Evolutionary conservation across 1,284 basidiomycete genomes (phyloP).

Genomic region (Trichosporon ovoides): DNA sequence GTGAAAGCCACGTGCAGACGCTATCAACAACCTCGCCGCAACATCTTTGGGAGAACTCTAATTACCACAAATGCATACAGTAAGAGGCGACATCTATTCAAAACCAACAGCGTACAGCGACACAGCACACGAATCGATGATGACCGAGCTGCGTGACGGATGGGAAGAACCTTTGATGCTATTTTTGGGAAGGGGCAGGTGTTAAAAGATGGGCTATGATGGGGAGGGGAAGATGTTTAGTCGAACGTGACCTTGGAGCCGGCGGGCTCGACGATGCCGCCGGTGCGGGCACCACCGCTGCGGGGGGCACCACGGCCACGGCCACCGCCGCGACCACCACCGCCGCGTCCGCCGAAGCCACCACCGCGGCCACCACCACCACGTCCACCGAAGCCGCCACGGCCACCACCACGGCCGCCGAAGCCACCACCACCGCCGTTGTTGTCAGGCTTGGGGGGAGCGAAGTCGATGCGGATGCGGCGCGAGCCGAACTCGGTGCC

Average conservation of each 20-base stretch:
- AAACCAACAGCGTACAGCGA: constrained; percentile 2
- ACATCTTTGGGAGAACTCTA: neutral
- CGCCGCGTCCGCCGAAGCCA: constrained; percentile 30
- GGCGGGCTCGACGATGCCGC: constrained; percentile 65
- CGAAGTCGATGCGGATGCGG: constrained; percentile 77
- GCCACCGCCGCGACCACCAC: constrained; percentile 45
- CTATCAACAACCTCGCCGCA: no score
- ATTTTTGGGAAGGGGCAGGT: neutral
- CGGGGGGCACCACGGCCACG: constrained; percentile 43
- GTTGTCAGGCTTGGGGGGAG: constrained; percentile 68
- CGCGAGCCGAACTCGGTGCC: constrained; percentile 81
- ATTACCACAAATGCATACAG: constrained; percentile 17
- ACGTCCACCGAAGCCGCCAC: constrained; percentile 50
- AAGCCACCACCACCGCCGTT: constrained; percentile 30
- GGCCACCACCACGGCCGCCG: constrained; percentile 44
- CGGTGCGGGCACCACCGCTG: constrained; percentile 56
- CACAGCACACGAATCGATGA: neutral
- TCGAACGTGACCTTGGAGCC: constrained; percentile 80
- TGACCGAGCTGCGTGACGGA: neutral
- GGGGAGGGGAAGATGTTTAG: constrained; percentile 30
- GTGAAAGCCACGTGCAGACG: no score
- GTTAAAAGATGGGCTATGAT: neutral
- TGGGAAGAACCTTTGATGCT: constrained; percentile 2
- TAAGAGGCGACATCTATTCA: constrained; percentile 6
- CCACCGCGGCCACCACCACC: constrained; percentile 51